Conservation (phyloP, 1,284 basidiomycete genomes). For the Puccinia hordei region DNA sequence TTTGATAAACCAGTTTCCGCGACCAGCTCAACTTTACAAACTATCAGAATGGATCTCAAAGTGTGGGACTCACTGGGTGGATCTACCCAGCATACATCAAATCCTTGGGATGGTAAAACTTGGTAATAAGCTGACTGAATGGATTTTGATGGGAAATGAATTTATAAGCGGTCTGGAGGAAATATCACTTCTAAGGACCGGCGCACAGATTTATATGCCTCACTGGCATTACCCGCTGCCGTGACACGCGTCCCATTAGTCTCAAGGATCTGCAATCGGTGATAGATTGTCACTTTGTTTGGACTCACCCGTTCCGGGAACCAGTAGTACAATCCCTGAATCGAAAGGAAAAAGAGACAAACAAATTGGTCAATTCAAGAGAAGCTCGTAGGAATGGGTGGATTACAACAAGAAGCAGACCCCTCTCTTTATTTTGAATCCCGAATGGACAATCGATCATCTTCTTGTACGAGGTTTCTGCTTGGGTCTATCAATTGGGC, state of each 20-base stretch:
- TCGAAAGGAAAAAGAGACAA: neutral
- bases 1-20: neutral
- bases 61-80: constrained; percentile 53
- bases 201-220: neutral
- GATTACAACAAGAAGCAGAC: neutral
- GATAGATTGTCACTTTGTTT: neutral
- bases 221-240: constrained; percentile 6
- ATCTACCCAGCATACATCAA: constrained; percentile 59
- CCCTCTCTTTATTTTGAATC: neutral
- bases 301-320: constrained; percentile 37
- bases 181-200: neutral
- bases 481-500: constrained; percentile 30
- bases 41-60: neutral
- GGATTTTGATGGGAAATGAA: neutral
- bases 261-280: neutral
- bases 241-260: neutral
- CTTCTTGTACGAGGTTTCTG: constrained; percentile 22
- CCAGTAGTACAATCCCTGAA: constrained; percentile 34
- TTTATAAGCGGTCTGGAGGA: neutral
- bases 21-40: neutral
- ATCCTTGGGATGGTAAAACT: constrained; percentile 54
- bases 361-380: neutral
- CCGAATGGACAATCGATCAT: constrained; percentile 28
- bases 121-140: constrained; percentile 18
- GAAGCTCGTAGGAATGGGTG: neutral